Evolutionary conservation across 2,329 filamentous ascomycete genomes (phyloP).

Genomic region (Colletotrichum higginsianum): DNA sequence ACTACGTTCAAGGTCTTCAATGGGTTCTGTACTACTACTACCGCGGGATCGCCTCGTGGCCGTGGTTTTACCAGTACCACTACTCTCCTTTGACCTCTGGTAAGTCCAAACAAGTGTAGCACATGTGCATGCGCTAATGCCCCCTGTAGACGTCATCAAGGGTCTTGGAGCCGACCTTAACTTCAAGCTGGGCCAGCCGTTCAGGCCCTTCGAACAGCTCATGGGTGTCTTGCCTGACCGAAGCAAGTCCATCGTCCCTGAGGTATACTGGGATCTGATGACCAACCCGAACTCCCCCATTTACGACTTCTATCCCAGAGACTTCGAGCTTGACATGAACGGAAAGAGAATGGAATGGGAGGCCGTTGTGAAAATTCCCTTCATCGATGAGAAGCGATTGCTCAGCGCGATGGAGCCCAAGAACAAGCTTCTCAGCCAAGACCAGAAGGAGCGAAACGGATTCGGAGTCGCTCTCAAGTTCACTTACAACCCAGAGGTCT

Average conservation of each 20-base stretch:
- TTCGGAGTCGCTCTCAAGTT: slow-evolving; percentile 97
- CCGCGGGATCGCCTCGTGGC: slow-evolving; percentile 96
- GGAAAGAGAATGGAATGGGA: slow-evolving; percentile 99
- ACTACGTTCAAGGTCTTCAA: slow-evolving; percentile 97
- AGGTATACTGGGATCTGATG: slow-evolving; percentile 92
- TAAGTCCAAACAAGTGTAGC: slow-evolving; percentile 51
- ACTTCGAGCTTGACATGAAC: slow-evolving; percentile 99
- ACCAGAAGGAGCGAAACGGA: slow-evolving; percentile 86
- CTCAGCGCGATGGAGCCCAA: slow-evolving; percentile 88
- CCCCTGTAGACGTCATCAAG: slow-evolving; percentile 82
- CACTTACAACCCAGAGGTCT: slow-evolving; percentile 82
- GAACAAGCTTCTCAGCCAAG: slow-evolving; percentile 82
- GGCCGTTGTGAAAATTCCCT: slow-evolving; percentile 98
- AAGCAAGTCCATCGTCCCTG: slow-evolving; percentile 95
- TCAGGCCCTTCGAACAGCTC: slow-evolving; percentile 94
- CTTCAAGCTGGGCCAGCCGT: slow-evolving; percentile 95
- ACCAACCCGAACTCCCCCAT: slow-evolving; percentile 91
- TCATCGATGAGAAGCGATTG: slow-evolving; percentile 93
- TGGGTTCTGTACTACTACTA: slow-evolving; percentile 99
- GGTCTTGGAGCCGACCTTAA: slow-evolving; percentile 89
- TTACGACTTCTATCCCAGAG: slow-evolving; percentile 96
- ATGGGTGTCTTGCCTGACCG: slow-evolving; percentile 98
- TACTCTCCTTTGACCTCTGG: slow-evolving; percentile 97
- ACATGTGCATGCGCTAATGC: slow-evolving; percentile 49
- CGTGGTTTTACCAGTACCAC: slow-evolving; percentile 97